A percentile compares a stretch with the other conserved stretches of the same genome.
Conservation (phyloP, 441 rosid species). For the Pelargonium australe region DNA sequence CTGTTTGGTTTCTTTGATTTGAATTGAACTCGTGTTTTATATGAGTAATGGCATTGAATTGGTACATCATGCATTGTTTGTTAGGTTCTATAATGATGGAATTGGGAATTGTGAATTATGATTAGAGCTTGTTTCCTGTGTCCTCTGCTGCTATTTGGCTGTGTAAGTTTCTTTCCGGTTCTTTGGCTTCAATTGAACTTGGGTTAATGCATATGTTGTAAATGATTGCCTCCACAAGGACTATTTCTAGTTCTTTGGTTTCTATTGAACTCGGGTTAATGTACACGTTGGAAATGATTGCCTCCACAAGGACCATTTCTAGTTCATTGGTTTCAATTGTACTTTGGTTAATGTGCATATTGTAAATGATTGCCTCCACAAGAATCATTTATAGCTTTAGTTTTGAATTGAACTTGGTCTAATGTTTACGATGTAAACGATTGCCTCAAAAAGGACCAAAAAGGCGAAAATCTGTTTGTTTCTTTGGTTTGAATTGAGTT, state of each 20-base stretch:
- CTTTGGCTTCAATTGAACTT: too few relatives aligned
- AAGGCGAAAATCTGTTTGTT: too few relatives aligned
- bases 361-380: background rate
- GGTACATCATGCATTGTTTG: background rate
- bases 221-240: too few relatives aligned
- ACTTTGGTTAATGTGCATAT: background rate
- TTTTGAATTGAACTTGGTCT: too few relatives aligned
- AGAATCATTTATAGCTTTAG: background rate
- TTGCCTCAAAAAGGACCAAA: too few relatives aligned
- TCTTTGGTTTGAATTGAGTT: too few relatives aligned
- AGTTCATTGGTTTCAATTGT: background rate
- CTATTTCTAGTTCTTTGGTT: background rate
- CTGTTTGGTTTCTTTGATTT: background rate
- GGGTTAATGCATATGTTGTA: too few relatives aligned
- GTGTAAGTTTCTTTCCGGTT: too few relatives aligned
- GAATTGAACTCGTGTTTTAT: background rate
- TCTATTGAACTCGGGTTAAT: too few relatives aligned
- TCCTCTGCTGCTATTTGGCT: background rate
- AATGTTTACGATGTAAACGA: too few relatives aligned
- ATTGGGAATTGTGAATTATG: background rate
- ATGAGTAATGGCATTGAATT: background rate
- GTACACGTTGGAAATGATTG: too few relatives aligned
- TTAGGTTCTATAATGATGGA: background rate
- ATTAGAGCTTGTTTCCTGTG: background rate
- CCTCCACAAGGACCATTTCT: too few relatives aligned